Conservation (phyloP, 305 asterid species). For the Solanum aculeatissimum region DNA sequence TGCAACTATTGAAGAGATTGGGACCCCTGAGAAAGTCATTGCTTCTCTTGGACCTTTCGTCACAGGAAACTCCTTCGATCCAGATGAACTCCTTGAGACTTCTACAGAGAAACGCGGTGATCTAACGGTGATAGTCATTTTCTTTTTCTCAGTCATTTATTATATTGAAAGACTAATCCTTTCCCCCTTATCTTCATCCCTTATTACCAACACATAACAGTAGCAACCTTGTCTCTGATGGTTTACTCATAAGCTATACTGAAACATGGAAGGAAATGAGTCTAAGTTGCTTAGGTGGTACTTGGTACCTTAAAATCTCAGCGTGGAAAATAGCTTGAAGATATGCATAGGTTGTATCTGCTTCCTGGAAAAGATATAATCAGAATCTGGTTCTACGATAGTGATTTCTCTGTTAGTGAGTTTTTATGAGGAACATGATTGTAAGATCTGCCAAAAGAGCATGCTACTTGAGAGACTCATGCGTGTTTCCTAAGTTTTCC, state of each 20-base stretch:
- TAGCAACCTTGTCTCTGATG: not conserved
- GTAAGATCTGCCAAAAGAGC: not conserved
- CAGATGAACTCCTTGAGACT: conserved; percentile 74
- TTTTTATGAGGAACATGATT: not conserved
- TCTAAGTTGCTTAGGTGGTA: not conserved
- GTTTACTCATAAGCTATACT: not conserved
- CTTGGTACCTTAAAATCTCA: not conserved
- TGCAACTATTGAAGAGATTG: conserved; percentile 86
- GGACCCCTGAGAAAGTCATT: conserved; percentile 77
- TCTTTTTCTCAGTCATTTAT: not conserved
- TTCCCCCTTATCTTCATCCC: not conserved
- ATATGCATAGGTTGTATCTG: not conserved
- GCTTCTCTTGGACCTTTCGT: conserved; percentile 99
- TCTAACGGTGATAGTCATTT: conserved; percentile 46
- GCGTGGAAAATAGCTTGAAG: not conserved
- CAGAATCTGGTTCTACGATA: not conserved
- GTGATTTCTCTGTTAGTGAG: not conserved
- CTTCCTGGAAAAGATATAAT: not conserved
- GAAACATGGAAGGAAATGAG: not conserved
- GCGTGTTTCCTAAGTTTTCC: not conserved
- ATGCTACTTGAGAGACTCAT: not conserved
- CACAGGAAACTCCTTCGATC: conserved; percentile 78
- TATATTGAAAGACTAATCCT: not conserved
- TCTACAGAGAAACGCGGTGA: conserved; percentile 71
- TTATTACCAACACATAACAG: not conserved